Evolutionary conservation across 2,329 filamentous ascomycete genomes (phyloP), one percentile per base, ranked within the genome.

Genomic region (Fusarium dimerum): DNA sequence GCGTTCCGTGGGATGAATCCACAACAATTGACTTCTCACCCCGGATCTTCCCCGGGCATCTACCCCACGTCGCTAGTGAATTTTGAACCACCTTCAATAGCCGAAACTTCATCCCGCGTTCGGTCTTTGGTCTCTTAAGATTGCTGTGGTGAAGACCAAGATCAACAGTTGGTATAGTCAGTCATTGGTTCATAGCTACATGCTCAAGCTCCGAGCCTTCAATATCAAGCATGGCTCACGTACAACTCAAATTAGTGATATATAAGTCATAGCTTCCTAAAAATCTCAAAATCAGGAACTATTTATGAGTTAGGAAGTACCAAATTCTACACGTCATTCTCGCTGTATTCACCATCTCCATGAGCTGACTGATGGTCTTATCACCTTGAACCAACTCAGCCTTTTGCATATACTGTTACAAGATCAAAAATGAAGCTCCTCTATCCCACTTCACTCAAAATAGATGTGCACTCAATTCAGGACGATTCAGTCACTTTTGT

Each of bases 401-500:
- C 4, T 26, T 26, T 26, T 26, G 20, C 20, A 7, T 26, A 36
- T 12, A 36, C 32, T 36, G 3, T 10, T 15, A 36, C 13, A 36
- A 36, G 20, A 26, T 26, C 32, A 5, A 36, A 36, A 3, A 83
- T 83, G 82, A 87, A 87, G 74, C 80, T 87, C 59, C 82, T 87
- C 58, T 86, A 87, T 73, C 84, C 84, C 46, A 86, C 81, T 50
- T 86, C 83, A 3, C 76, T 87, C 56, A 73, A 73, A 48, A 77
- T 87, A 67, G 77, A 86, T 72, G 63, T 78, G 53, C 57, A 76
- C 55, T 74, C 71, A 64, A 76, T 87, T 53, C 71, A 85, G 60
- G 84, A 83, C 63, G 86, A 84, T 74, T 74, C 78, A 44, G 77
- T 81, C 43, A 68, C 75, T 3, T 76, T 86, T n/a, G 75, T 82